phyloP scores from a whole-genome alignment of 495 filamentous ascomycete genomes.

The Penicillium turbatum region DNA sequence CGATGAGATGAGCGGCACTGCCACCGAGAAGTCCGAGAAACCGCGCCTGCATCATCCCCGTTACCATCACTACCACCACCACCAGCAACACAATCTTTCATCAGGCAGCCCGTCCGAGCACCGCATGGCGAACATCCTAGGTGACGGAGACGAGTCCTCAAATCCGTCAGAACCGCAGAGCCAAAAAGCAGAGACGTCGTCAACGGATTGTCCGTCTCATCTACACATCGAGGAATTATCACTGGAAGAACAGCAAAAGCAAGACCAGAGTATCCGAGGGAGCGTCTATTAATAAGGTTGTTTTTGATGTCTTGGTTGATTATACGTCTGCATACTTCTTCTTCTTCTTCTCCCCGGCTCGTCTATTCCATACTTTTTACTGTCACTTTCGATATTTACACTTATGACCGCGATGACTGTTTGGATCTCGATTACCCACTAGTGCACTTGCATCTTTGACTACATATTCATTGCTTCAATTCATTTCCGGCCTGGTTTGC shows the following conservation, averaged over 20 bases:
- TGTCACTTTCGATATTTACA: neutral
- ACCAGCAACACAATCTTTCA: constrained; percentile 4
- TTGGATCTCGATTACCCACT: constrained; percentile 3
- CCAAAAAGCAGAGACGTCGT: neutral
- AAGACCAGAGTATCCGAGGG: constrained; percentile 38
- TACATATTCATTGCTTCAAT: neutral
- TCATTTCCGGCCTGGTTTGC: no score
- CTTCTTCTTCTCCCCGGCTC: neutral
- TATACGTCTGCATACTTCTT: neutral
- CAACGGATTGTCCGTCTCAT: neutral
- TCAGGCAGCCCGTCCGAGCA: constrained; percentile 33
- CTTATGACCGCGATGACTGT: constrained; percentile 9
- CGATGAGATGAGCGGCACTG: constrained; percentile 45
- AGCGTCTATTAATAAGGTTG: constrained; percentile 33
- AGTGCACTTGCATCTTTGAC: neutral
- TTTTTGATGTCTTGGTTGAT: neutral
- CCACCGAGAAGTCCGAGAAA: constrained; percentile 22
- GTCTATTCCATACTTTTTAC: no score
- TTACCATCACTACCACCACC: constrained; percentile 21
- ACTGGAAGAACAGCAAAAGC: constrained; percentile 25
- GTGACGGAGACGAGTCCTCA: constrained; percentile 29
- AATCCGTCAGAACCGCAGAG: constrained; percentile 9
- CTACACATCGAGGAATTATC: constrained; percentile 10
- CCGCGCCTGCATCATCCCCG: constrained; percentile 26
- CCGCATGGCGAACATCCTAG: constrained; percentile 40